A percentile compares a stretch with the other conserved stretches of the same genome.
These are phyloP conservation scores for Metroxylon sagu DNA, from an alignment of 176 grass and related monocot species.

Conservation along the genomic window DNA sequence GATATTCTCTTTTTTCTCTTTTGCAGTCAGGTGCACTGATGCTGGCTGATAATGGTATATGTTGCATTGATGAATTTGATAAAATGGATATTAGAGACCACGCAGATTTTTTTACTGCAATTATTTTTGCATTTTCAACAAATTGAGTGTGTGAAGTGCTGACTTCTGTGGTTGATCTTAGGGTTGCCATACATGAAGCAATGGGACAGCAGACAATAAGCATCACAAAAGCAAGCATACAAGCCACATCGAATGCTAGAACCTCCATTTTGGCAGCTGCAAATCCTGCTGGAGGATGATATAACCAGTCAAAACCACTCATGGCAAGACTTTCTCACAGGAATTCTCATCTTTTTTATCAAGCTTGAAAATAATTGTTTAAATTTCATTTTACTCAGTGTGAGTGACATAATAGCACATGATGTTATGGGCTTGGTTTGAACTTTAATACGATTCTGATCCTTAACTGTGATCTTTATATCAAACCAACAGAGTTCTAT, in stretches of 20 bases:
- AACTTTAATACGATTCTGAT: too few species aligned
- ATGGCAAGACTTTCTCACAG: constrained; percentile 34
- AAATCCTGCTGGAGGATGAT: constrained; percentile 89
- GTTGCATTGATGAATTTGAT: constrained; percentile 99
- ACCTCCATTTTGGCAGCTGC: constrained; percentile 97
- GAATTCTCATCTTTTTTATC: background rate
- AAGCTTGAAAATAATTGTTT: too few species aligned
- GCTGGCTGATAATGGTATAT: constrained; percentile 95
- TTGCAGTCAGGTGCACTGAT: constrained; percentile 92
- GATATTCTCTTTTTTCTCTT: constrained; percentile 4
- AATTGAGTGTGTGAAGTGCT: constrained; percentile 2
- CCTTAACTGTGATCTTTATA: too few species aligned
- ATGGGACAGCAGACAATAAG: constrained; percentile 99
- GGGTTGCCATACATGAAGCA: constrained; percentile 99
- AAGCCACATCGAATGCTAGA: constrained; percentile 89
- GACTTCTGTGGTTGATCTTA: constrained; percentile 22
- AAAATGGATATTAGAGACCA: constrained; percentile 99
- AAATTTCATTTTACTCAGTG: too few species aligned
- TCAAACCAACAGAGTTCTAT: too few species aligned
- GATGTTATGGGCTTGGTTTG: too few species aligned
- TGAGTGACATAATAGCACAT: too few species aligned
- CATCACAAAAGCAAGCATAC: constrained; percentile 99
- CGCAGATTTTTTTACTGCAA: constrained; percentile 22
- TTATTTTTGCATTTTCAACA: background rate
- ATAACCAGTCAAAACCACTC: constrained; percentile 92